Evolutionary conservation across 1,139 yeast genomes (phyloP), one percentile per base, ranked within the genome.

Genomic region (Candida tropicalis): DNA sequence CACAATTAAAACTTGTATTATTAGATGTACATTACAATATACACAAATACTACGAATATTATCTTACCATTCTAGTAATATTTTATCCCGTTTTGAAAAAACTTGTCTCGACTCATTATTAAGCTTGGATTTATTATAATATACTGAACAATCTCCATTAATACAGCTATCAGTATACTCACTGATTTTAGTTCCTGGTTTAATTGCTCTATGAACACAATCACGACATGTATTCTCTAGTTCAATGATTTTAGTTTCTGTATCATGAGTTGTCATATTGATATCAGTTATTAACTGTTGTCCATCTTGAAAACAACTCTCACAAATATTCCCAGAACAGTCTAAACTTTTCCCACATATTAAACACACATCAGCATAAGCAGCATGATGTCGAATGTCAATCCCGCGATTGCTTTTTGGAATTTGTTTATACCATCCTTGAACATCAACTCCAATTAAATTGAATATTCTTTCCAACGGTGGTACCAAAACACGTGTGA

Each of bases 381-480:
- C 40, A 2, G 22, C 32, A 29, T 37, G 31, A 15, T 25, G 28
- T 10, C 11, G 34, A 3, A 22, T 15, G 7, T n/a, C 23, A 2
- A 20, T 20, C 8, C 28, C 28, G 22, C 28, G 40, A 9, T n/a
- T 29, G 3, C 12, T 28, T 40, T 53, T 56, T 0, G 96, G 89
- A 65, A 90, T 70, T 33, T 83, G 88, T n/a, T 66, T 65, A 52
- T 83, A 87, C 99, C 99, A 93, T 2, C 70, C 70, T 41, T 72
- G 71, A 5, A 91, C 73, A 63, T 89, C 87, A 1, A 85, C 95
- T 0, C 99, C 99, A 48, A 90, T 67, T 20, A 91, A 66, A 55
- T 84, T 86, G 62, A 93, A 87, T 3, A 93, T 67, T 46, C 99
- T 70, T 51, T 88, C 95, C 42, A 93, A 64, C 0, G 99, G 98